These are phyloP conservation scores for Cercospora sojina DNA, from an alignment of 2,329 filamentous ascomycete genomes.

Conservation along the genomic window DNA sequence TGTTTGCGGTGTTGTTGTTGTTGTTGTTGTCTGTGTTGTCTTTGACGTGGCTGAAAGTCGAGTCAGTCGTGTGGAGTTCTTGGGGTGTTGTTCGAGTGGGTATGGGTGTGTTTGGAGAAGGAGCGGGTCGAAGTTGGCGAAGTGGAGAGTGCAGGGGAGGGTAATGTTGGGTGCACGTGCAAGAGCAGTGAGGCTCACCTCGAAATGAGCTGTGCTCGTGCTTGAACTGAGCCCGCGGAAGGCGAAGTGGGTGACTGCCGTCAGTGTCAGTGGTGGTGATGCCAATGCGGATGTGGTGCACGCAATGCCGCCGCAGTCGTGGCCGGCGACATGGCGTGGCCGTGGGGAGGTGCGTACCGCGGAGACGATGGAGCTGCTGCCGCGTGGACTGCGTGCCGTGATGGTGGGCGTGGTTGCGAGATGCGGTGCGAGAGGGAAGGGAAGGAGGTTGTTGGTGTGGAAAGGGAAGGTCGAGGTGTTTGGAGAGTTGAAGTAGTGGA, in stretches of 20 bases:
- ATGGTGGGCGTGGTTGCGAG: not conserved
- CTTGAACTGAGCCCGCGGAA: not conserved
- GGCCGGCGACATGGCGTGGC: not conserved
- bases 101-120: not conserved
- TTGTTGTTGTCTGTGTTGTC: slow-evolving; percentile 10
- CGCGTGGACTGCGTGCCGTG: not conserved
- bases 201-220: slow-evolving; percentile 4
- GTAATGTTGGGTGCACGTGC: not conserved
- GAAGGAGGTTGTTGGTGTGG: not conserved
- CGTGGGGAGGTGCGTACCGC: not conserved
- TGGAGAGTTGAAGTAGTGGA: slow-evolving; percentile 1
- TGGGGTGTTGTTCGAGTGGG: not conserved
- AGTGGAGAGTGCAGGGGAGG: not conserved
- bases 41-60: slow-evolving; percentile 1
- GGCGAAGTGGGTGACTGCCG: slow-evolving; percentile 1
- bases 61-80: not conserved
- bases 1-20: slow-evolving; percentile 26
- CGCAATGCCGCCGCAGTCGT: not conserved
- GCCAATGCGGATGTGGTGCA: not conserved
- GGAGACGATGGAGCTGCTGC: not conserved
- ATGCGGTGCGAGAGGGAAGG: not conserved
- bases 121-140: not conserved
- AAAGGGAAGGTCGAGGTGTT: not conserved
- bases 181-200: slow-evolving; percentile 3
- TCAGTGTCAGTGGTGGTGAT: not conserved